Evolutionary conservation across 2,329 filamentous ascomycete species (phyloP), one percentile per base, ranked within the genome.

Genomic region (Tolypocladium sp.): DNA sequence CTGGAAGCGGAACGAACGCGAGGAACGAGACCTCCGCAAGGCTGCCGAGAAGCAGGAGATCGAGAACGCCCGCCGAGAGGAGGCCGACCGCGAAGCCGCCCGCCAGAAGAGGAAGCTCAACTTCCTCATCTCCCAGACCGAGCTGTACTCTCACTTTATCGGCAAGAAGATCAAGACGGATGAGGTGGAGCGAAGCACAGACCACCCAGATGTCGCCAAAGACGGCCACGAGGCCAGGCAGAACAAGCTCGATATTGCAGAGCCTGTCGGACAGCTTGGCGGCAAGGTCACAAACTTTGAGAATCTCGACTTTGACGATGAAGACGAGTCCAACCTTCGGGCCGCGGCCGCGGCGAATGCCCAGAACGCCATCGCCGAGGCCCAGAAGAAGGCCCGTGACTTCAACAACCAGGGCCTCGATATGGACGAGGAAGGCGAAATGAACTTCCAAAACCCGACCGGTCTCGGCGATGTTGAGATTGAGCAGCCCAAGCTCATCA

Each of bases 371-470:
- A 92, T 99, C 62, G 89, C 96, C 66, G 90, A 97, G 73, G 94
- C 94, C 1, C 91, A 97, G 73, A 87, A 92, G 72, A 92, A 94
- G 73, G 94, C 94, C 1, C 87, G 92, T 57, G 90, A 90, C 12
- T 99, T 99, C 81, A 96, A 97, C 76, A 87, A 91, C 61, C 79
- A 85, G 57, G 84, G 86, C 69, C 67, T 74, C 9, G 85, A 84
- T 60, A 86, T 89, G 73, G 89, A 94, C 64, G 92, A 97, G 60
- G 92, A 97, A 68, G 93, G 92, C 67, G 94, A 99, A 76, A 91
- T 99, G 89, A 99, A 99, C 77, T 99, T 99, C 80, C 94, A 99
- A 77, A 97, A 99, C 71, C 94, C 94, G 0, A 94, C 92, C 4
- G 94, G 93, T 69, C 82, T 99, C 67, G 93, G 93, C 67, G 92